These are phyloP conservation scores for Brassica cretica DNA, from an alignment of 345 rosid species.

Conservation along the genomic window DNA sequence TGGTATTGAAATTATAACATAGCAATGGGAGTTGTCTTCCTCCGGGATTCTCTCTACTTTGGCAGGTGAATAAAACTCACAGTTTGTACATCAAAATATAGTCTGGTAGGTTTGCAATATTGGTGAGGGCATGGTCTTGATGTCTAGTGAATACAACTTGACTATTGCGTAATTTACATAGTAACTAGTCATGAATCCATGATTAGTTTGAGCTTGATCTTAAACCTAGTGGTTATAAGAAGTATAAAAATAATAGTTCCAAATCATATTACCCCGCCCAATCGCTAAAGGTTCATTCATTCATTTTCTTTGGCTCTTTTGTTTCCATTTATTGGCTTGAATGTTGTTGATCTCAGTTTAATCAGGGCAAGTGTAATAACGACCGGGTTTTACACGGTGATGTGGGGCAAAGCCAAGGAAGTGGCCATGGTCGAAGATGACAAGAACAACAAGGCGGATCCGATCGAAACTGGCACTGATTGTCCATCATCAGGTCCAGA, in stretches of 20 bases:
- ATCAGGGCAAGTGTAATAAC: too few relatives aligned
- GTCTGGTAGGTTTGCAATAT: background rate
- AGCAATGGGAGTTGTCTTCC: constrained; percentile 63
- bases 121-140: background rate
- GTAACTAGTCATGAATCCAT: background rate
- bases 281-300: background rate
- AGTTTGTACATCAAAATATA: background rate
- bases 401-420: too few relatives aligned
- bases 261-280: background rate
- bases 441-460: too few relatives aligned
- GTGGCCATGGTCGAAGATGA: too few relatives aligned
- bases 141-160: background rate
- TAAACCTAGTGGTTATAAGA: background rate
- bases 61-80: constrained; percentile 51
- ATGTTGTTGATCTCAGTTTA: constrained; percentile 14
- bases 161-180: background rate
- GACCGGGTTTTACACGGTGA: too few relatives aligned
- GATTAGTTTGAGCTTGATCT: background rate
- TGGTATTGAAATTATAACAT: constrained; percentile 7
- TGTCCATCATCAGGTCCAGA: too few relatives aligned
- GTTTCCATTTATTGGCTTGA: background rate
- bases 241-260: background rate
- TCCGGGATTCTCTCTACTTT: constrained; percentile 66
- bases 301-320: background rate
- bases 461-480: too few relatives aligned